Percentiles rank a stretch among this genome's conserved stretches.
These are phyloP conservation scores for Podila epigama DNA, from an alignment of 192 early-diverging fungal species.

Conservation along the genomic window DNA sequence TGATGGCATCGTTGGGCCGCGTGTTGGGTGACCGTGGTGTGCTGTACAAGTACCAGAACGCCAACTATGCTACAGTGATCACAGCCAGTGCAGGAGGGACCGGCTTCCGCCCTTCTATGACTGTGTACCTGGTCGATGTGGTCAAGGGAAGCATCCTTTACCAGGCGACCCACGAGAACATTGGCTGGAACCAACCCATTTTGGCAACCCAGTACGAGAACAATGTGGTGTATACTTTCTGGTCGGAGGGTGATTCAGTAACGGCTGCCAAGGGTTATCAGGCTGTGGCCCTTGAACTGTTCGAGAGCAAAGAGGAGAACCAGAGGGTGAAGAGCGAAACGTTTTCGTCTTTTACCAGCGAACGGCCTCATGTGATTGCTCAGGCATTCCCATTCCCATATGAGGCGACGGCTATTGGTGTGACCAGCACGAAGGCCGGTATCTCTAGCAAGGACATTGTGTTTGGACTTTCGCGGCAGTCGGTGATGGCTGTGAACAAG, in stretches of 20 bases:
- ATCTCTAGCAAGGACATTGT: conserved; percentile 90
- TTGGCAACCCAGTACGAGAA: conserved; percentile 85
- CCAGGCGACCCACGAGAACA: conserved; percentile 68
- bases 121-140: conserved; percentile 85
- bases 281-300: conserved; percentile 87
- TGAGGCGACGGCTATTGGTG: conserved; percentile 78
- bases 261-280: conserved; percentile 73
- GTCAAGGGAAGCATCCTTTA: conserved; percentile 88
- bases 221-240: conserved; percentile 88
- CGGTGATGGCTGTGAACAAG: conserved; percentile 67
- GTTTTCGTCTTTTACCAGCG: conserved; percentile 78
- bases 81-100: conserved; percentile 53
- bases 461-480: conserved; percentile 44
- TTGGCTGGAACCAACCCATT: conserved; percentile 62
- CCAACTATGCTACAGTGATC: conserved; percentile 83
- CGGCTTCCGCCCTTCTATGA: conserved; percentile 51
- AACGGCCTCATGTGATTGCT: conserved; percentile 75
- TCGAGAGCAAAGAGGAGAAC: conserved; percentile 80
- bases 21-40: conserved; percentile 95
- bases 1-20: conserved; percentile 88
- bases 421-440: conserved; percentile 84
- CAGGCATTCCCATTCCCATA: conserved; percentile 82
- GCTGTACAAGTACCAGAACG: conserved; percentile 99
- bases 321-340: conserved; percentile 67
- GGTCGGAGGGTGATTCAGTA: conserved; percentile 72